A percentile compares a stretch with the other conserved stretches of the same genome.
Conservation (phyloP, 2,329 filamentous ascomycete species). For the Scopulariopsis brevicaulis region DNA sequence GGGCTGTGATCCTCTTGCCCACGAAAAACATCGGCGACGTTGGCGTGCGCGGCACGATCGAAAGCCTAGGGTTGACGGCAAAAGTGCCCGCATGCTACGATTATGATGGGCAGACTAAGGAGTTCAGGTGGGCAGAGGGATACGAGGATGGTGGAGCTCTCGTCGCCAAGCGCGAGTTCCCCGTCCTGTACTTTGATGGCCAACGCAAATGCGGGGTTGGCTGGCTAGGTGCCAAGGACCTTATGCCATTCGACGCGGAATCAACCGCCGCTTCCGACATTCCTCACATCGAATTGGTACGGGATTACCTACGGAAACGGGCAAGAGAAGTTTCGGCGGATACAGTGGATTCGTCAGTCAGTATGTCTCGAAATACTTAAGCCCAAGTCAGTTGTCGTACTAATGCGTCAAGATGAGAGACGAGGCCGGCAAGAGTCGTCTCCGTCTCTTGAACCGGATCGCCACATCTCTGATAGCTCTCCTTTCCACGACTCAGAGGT, state of each 20-base stretch:
- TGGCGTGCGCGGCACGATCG: constrained; percentile 1
- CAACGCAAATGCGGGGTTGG: constrained; percentile 9
- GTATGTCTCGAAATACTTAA: not conserved
- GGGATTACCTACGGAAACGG: constrained; percentile 6
- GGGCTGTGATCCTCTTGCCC: constrained; percentile 6
- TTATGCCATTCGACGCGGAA: constrained; percentile 7
- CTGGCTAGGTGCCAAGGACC: constrained; percentile 10
- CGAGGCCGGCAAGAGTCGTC: not conserved
- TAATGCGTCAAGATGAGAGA: not conserved
- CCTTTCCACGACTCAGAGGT: not conserved
- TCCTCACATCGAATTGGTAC: constrained; percentile 4
- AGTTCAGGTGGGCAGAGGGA: constrained; percentile 5
- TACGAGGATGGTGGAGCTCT: constrained; percentile 7
- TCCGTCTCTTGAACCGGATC: not conserved
- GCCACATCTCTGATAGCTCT: not conserved
- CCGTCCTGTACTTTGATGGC: constrained; percentile 11
- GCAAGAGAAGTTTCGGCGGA: not conserved
- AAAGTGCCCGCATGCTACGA: constrained; percentile 3
- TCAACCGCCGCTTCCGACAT: constrained; percentile 1
- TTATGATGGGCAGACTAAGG: not conserved
- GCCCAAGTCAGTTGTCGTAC: not conserved
- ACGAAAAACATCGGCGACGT: constrained; percentile 1
- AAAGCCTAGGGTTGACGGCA: constrained; percentile 2
- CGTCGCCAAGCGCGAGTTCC: constrained; percentile 8
- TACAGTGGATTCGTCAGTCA: not conserved